phyloP scores from a whole-genome alignment of 805 yeast genomes.

The Barnettozyma sp. region DNA sequence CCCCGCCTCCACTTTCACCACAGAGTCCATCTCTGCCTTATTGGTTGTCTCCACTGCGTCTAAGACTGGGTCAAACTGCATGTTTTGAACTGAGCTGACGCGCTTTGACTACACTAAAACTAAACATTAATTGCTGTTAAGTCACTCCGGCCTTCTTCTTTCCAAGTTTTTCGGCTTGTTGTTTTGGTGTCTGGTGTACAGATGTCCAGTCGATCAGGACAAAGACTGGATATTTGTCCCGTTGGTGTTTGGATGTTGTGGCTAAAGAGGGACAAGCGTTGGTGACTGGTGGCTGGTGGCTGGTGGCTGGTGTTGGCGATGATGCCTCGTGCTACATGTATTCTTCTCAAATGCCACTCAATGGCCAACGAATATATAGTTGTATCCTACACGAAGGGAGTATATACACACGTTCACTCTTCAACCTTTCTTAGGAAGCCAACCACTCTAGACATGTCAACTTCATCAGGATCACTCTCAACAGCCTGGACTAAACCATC shows the following conservation, averaged over 20 bases:
- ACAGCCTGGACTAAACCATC: slow-evolving; percentile 87
- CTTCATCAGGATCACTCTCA: slow-evolving; percentile 73
- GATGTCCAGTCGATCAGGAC: neutral
- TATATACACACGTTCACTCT: no score
- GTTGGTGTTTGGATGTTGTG: no score
- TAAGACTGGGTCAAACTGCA: slow-evolving; percentile 2
- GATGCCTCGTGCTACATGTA: no score
- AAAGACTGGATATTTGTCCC: neutral
- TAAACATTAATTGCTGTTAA: no score
- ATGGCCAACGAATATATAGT: no score
- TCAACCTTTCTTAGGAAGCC: slow-evolving; percentile 49
- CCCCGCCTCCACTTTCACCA: no score
- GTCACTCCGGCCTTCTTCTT: neutral
- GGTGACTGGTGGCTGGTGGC: no score
- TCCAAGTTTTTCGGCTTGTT: neutral
- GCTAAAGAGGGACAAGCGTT: neutral
- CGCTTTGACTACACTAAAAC: no score
- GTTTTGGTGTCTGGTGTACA: neutral
- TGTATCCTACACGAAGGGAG: no score
- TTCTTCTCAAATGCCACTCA: no score
- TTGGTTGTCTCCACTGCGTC: slow-evolving; percentile 4
- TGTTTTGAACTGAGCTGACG: neutral
- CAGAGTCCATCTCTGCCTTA: neutral
- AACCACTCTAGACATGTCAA: slow-evolving; percentile 49
- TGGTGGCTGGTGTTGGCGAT: no score